Conservation (phyloP, 2,329 filamentous ascomycete genomes). For the Aureobasidium sp. region DNA sequence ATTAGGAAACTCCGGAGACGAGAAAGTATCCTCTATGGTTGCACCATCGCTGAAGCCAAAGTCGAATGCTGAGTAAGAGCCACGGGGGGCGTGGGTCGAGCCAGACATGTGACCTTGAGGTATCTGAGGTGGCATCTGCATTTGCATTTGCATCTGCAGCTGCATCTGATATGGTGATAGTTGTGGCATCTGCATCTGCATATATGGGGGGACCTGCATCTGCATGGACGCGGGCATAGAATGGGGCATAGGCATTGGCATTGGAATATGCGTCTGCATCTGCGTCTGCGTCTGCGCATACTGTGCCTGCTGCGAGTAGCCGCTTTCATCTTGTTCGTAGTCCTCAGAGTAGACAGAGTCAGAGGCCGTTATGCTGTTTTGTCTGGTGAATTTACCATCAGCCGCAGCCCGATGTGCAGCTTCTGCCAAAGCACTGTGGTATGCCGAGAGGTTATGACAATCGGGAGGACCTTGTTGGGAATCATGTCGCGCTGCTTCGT, state of each 20-base stretch:
- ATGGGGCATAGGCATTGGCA: too few relatives aligned
- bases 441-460: slow-evolving; percentile 54
- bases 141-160: background rate
- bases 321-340: slow-evolving; percentile 20
- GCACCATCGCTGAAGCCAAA: slow-evolving; percentile 32
- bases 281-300: background rate
- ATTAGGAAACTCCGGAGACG: slow-evolving; percentile 5
- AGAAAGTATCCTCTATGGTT: slow-evolving; percentile 6
- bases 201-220: background rate
- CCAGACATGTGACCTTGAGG: slow-evolving; percentile 3
- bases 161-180: background rate
- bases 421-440: slow-evolving; percentile 76
- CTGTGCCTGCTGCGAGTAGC: background rate
- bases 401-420: slow-evolving; percentile 70
- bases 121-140: slow-evolving; percentile 2
- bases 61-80: slow-evolving; percentile 27
- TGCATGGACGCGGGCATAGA: background rate
- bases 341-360: slow-evolving; percentile 19
- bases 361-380: slow-evolving; percentile 37
- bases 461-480: slow-evolving; percentile 29
- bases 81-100: slow-evolving; percentile 4
- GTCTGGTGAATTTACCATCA: slow-evolving; percentile 65
- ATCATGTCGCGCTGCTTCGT: slow-evolving; percentile 7
- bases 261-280: background rate
- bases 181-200: background rate